phyloP scores from a whole-genome alignment of 1,284 basidiomycete genomes.

The Ceratobasidium sp. region DNA sequence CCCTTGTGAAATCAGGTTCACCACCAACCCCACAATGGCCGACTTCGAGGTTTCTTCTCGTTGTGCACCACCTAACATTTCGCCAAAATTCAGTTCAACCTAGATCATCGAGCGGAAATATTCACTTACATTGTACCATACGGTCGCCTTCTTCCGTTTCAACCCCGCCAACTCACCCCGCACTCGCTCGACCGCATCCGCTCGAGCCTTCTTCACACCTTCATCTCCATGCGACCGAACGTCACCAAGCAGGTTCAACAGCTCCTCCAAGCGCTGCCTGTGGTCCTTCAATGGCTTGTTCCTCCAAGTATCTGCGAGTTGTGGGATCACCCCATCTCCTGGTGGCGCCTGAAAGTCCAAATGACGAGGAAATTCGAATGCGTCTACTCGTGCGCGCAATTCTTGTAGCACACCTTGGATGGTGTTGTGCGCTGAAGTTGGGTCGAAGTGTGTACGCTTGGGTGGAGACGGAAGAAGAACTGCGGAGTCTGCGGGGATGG shows the following conservation, averaged over 20 bases:
- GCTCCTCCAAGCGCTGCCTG: constrained; percentile 23
- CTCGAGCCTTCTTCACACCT: constrained; percentile 19
- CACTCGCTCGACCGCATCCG: constrained; percentile 12
- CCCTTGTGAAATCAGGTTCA: no score
- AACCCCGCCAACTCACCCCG: constrained; percentile 19
- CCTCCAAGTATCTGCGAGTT: constrained; percentile 19
- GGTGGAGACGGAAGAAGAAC: constrained; percentile 1
- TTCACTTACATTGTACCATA: constrained; percentile 34
- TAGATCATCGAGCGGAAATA: background rate
- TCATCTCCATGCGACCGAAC: constrained; percentile 21
- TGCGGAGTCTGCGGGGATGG: background rate
- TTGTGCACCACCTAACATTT: no score
- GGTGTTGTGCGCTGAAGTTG: constrained; percentile 24
- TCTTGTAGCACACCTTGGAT: constrained; percentile 31
- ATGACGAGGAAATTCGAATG: constrained; percentile 25
- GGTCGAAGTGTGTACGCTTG: background rate
- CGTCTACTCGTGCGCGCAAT: constrained; percentile 7
- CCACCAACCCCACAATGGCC: no score
- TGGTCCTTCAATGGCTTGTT: constrained; percentile 25
- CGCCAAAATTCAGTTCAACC: no score
- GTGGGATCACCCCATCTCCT: constrained; percentile 20
- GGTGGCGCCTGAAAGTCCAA: constrained; percentile 18
- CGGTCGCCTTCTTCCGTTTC: constrained; percentile 9
- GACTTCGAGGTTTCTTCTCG: no score
- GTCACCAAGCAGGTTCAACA: constrained; percentile 12